phyloP scores from a whole-genome alignment of 2,329 filamentous ascomycete genomes.

The Diaporthe eres region DNA sequence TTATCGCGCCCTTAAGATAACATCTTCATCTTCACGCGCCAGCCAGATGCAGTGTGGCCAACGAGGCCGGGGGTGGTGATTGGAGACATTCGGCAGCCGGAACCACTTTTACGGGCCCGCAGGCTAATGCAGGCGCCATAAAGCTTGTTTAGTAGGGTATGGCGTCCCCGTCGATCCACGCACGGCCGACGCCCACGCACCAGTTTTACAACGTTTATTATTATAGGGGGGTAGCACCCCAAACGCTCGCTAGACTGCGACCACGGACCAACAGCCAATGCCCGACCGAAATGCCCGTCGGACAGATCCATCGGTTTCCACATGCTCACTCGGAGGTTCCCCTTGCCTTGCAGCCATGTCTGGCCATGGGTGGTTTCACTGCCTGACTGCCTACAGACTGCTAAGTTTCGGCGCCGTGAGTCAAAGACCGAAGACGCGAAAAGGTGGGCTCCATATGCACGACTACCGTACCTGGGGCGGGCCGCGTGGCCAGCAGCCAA shows the following conservation, averaged over 20 bases:
- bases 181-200: not conserved
- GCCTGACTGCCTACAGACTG: too few relatives aligned
- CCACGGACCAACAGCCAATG: not conserved
- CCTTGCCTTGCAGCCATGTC: not conserved
- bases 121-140: slow-evolving; percentile 14
- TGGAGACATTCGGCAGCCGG: not conserved
- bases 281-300: not conserved
- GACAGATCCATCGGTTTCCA: not conserved
- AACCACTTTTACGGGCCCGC: not conserved
- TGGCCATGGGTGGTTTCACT: not conserved
- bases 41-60: not conserved
- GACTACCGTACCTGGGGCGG: not conserved
- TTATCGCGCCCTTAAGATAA: not conserved
- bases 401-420: not conserved
- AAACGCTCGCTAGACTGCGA: not conserved
- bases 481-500: slow-evolving; percentile 12
- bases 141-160: slow-evolving; percentile 12
- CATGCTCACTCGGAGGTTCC: not conserved
- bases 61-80: not conserved
- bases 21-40: not conserved
- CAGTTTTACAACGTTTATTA: not conserved
- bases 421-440: slow-evolving; percentile 24
- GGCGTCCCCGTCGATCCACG: not conserved
- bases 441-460: slow-evolving; percentile 24
- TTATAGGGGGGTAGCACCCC: too few relatives aligned